Conservation (phyloP, 352 stramenopile genomes). For the Pilasporangium apinafurcum region DNA sequence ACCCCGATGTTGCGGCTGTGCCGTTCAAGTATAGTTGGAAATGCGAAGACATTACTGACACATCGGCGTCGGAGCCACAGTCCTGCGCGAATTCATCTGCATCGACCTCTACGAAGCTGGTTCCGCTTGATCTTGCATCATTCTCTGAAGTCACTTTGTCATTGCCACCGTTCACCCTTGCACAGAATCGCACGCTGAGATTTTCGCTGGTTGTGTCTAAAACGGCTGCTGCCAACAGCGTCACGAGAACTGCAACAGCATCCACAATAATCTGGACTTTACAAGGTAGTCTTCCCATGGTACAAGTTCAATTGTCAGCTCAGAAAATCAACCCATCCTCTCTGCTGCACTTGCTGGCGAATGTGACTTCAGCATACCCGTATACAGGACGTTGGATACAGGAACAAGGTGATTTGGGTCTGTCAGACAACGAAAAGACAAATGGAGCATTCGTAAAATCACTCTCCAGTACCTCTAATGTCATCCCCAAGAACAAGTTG, state of each 20-base stretch:
- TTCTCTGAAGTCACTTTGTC: constrained; percentile 11
- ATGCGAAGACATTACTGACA: constrained; percentile 49
- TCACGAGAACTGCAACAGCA: constrained; percentile 4
- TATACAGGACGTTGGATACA: constrained; percentile 46
- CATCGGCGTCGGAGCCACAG: neutral
- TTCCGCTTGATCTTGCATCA: constrained; percentile 10
- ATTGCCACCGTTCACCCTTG: constrained; percentile 38
- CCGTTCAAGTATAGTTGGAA: constrained; percentile 43
- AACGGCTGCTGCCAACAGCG: neutral
- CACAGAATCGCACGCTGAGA: constrained; percentile 22
- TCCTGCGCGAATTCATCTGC: constrained; percentile 15
- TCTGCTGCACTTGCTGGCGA: constrained; percentile 23
- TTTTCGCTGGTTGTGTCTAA: constrained; percentile 49
- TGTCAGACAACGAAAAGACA: constrained; percentile 13
- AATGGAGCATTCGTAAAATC: constrained; percentile 45
- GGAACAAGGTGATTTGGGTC: constrained; percentile 43
- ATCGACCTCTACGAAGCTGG: constrained; percentile 2
- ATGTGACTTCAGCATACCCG: constrained; percentile 57
- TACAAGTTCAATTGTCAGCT: constrained; percentile 17
- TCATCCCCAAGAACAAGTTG: constrained; percentile 42
- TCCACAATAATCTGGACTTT: constrained; percentile 41
- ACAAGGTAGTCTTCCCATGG: constrained; percentile 33
- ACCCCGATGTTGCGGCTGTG: constrained; percentile 31
- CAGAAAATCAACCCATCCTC: constrained; percentile 42
- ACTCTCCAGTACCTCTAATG: constrained; percentile 43